phyloP scores from a whole-genome alignment of 345 rosid species.

The Populus ilicifolia region DNA sequence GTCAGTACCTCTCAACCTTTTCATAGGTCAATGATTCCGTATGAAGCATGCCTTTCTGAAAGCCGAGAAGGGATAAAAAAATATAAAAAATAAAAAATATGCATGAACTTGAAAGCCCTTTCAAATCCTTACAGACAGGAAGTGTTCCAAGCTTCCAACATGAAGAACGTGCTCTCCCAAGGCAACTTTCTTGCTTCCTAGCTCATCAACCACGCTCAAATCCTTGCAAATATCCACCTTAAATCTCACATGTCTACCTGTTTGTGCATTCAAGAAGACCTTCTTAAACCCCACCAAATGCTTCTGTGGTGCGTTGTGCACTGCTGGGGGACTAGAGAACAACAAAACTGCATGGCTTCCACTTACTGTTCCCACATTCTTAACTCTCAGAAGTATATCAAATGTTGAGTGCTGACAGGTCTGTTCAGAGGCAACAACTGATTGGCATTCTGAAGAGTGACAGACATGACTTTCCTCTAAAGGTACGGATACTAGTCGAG shows the following conservation, averaged over 20 bases:
- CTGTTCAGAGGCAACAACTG: slow-evolving; percentile 43
- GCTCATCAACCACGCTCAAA: slow-evolving; percentile 69
- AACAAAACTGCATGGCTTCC: slow-evolving; percentile 74
- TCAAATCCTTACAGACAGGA: slow-evolving; percentile 54
- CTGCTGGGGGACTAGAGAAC: slow-evolving; percentile 64
- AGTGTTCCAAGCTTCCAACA: slow-evolving; percentile 62
- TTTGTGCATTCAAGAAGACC: slow-evolving; percentile 36
- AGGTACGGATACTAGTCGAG: slow-evolving; percentile 38
- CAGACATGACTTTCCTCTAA: slow-evolving; percentile 54
- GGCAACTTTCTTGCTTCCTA: slow-evolving; percentile 53
- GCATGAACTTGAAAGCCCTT: slow-evolving; percentile 9
- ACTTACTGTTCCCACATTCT: slow-evolving; percentile 42
- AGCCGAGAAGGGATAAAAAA: not conserved
- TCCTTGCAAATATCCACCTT: slow-evolving; percentile 69
- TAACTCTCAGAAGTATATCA: slow-evolving; percentile 48
- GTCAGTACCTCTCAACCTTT: slow-evolving; percentile 15
- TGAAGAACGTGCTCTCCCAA: slow-evolving; percentile 70
- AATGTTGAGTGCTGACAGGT: slow-evolving; percentile 45
- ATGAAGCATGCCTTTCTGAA: not conserved
- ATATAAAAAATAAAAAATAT: not conserved
- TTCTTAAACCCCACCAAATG: slow-evolving; percentile 70
- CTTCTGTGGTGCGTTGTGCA: slow-evolving; percentile 63
- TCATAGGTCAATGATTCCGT: slow-evolving; percentile 4
- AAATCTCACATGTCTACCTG: slow-evolving; percentile 44
- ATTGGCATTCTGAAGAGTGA: slow-evolving; percentile 49